phyloP scores from a whole-genome alignment of 2,329 filamentous ascomycete genomes.

The Cladorrhinum sp. region DNA sequence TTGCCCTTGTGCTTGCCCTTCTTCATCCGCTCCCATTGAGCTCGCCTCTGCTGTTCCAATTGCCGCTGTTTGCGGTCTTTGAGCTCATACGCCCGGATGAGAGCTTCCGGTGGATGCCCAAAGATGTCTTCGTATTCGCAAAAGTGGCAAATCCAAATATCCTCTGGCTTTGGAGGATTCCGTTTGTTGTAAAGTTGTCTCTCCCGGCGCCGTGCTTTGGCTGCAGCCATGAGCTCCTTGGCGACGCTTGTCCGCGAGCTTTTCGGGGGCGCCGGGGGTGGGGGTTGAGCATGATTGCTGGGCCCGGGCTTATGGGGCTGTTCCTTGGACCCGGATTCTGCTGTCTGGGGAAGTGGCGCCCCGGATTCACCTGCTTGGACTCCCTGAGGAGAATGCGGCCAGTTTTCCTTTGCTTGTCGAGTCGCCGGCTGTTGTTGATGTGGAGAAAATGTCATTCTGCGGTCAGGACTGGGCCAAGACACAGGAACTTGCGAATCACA shows the following conservation, averaged over 20 bases:
- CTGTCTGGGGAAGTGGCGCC: constrained; percentile 16
- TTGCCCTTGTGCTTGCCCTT: constrained; percentile 71
- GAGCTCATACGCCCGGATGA: constrained; percentile 90
- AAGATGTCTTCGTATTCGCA: constrained; percentile 98
- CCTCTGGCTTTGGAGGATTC: constrained; percentile 65
- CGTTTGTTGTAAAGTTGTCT: constrained; percentile 75
- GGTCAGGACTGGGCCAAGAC: constrained; percentile 67
- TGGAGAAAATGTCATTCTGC: constrained; percentile 19
- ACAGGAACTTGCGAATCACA: constrained; percentile 87
- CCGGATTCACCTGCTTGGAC: constrained; percentile 17
- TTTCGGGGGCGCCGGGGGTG: constrained; percentile 37
- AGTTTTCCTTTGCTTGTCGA: constrained; percentile 19
- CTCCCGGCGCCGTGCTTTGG: constrained; percentile 71
- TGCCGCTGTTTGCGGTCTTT: constrained; percentile 85
- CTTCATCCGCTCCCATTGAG: constrained; percentile 69
- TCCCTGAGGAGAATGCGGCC: constrained; percentile 16
- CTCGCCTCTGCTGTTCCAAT: constrained; percentile 86
- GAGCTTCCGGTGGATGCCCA: constrained; percentile 75
- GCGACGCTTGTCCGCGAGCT: constrained; percentile 64
- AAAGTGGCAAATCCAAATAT: constrained; percentile 95
- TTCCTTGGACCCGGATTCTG: constrained; percentile 15
- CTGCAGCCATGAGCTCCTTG: constrained; percentile 71
- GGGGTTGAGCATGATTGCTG: constrained; percentile 1
- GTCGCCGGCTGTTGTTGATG: constrained; percentile 12
- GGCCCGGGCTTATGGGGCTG: constrained; percentile 2